Conservation (phyloP, 1,284 basidiomycete species). For the Paramarasmius palmivorus region DNA sequence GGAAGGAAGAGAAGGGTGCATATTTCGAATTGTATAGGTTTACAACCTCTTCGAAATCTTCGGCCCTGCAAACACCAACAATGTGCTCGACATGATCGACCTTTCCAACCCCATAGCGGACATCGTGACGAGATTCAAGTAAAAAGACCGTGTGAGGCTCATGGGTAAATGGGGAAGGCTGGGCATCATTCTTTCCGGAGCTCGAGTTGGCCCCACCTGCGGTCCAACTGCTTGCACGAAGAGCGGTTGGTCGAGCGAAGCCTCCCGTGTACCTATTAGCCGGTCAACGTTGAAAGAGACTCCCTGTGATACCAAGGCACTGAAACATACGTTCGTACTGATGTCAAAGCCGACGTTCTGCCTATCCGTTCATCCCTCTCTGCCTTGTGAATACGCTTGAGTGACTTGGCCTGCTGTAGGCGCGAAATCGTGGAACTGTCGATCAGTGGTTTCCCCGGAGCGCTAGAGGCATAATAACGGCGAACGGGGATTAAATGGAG, state of each 20-base stretch:
- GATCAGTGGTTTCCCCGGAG: neutral
- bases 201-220: constrained; percentile 33
- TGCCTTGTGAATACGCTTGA: constrained; percentile 33
- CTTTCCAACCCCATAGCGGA: constrained; percentile 30
- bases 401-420: neutral
- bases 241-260: constrained; percentile 38
- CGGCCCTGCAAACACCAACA: constrained; percentile 36
- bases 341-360: constrained; percentile 35
- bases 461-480: neutral
- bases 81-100: constrained; percentile 33
- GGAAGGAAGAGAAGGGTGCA: constrained; percentile 16
- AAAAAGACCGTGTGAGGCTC: constrained; percentile 40
- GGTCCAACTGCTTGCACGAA: constrained; percentile 39
- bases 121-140: constrained; percentile 36
- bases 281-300: neutral
- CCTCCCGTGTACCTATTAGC: constrained; percentile 28
- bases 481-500: neutral
- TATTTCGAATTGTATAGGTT: constrained; percentile 28
- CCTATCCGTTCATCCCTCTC: constrained; percentile 45
- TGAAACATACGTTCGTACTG: constrained; percentile 36
- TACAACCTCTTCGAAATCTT: constrained; percentile 31
- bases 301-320: neutral
- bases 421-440: neutral
- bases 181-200: constrained; percentile 31
- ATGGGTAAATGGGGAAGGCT: constrained; percentile 36